Evolutionary conservation across 768 basidiomycete genomes (phyloP).

Genomic region (Pholiota conissans): DNA sequence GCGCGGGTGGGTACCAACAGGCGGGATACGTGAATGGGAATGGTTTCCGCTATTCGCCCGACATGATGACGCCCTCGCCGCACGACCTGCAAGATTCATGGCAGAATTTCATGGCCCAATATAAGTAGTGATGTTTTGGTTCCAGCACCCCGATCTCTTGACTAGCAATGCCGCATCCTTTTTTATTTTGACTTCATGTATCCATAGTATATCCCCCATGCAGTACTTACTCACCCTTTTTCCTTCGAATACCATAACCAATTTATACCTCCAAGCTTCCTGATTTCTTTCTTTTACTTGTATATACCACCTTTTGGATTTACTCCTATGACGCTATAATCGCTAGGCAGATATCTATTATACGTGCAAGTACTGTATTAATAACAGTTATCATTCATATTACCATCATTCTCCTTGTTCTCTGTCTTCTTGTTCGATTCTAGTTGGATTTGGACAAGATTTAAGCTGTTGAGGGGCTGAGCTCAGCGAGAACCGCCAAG

Average conservation of each 20-base stretch:
- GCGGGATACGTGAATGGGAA: conserved; percentile 8
- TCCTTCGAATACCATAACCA: not conserved
- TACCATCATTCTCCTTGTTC: not conserved
- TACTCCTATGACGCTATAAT: not conserved
- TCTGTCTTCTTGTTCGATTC: too few species aligned
- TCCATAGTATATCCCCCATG: not conserved
- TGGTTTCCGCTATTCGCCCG: conserved; percentile 24
- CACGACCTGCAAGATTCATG: conserved; percentile 44
- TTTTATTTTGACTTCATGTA: not conserved
- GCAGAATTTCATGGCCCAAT: conserved; percentile 50
- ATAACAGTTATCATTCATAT: not conserved
- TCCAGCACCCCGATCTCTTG: not conserved
- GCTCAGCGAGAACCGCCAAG: not conserved
- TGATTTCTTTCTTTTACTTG: not conserved
- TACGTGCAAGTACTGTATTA: conserved; percentile 2
- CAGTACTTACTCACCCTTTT: not conserved
- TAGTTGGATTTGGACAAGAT: too few species aligned
- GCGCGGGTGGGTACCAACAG: not conserved
- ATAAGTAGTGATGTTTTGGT: conserved; percentile 25
- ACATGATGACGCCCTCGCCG: conserved; percentile 27
- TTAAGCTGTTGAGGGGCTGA: too few species aligned
- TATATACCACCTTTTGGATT: not conserved
- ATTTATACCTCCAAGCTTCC: not conserved
- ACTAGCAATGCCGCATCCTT: not conserved
- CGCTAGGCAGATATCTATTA: not conserved